phyloP scores from a whole-genome alignment of 805 yeast genomes.

The Yarrowia keelungensis region DNA sequence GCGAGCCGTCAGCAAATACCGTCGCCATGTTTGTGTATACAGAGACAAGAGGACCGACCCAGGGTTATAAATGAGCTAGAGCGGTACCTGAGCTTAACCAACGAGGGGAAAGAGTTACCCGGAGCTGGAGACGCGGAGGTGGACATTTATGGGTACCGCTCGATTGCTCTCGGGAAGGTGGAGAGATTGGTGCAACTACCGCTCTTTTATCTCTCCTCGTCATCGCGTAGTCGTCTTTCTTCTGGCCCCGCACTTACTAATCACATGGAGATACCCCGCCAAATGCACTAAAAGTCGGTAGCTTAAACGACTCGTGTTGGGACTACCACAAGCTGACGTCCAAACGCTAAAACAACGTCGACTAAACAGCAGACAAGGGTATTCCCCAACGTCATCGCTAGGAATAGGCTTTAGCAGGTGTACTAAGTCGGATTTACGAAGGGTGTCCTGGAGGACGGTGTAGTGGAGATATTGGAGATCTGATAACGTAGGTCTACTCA shows the following conservation, averaged over 20 bases:
- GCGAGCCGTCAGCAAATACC: constrained; percentile 30
- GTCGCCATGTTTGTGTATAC: constrained; percentile 1
- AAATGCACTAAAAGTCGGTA: too few relatives aligned
- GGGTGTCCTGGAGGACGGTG: too few relatives aligned
- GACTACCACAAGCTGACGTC: not conserved
- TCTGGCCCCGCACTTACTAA: not conserved
- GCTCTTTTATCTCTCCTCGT: not conserved
- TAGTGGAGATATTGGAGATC: not conserved
- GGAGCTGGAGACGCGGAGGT: not conserved
- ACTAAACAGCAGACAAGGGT: not conserved
- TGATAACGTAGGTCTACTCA: not conserved
- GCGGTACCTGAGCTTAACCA: constrained; percentile 3
- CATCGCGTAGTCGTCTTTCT: not conserved
- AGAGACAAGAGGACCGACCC: not conserved
- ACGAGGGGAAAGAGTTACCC: constrained; percentile 8
- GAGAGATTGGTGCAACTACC: not conserved
- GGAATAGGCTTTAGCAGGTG: not conserved
- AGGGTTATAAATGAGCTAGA: constrained; percentile 8
- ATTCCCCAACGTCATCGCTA: constrained; percentile 5
- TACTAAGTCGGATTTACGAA: not conserved
- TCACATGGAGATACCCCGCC: too few relatives aligned
- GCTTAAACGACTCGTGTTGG: not conserved
- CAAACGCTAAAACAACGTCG: not conserved
- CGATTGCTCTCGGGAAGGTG: not conserved
- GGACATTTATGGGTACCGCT: too few relatives aligned